A percentile compares a stretch with the other conserved stretches of the same genome.
Conservation (phyloP, 1,284 basidiomycete genomes). For the Boletellus dicymbophilus region DNA sequence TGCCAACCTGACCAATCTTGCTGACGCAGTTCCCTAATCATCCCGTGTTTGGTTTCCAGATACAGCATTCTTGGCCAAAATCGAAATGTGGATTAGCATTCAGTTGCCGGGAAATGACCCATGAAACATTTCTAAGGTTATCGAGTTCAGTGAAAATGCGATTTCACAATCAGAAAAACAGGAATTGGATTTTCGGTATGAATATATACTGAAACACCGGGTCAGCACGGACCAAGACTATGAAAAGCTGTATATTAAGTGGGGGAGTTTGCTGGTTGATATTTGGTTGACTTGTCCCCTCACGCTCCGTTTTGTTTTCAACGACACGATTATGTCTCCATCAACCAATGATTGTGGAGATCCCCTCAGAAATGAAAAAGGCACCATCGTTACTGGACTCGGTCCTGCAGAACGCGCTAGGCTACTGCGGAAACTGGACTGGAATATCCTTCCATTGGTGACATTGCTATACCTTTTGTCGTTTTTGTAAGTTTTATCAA, state of each 20-base stretch:
- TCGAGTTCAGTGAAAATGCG: too few relatives aligned
- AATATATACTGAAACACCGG: too few relatives aligned
- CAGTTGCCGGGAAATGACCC: too few relatives aligned
- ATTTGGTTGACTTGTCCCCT: not conserved
- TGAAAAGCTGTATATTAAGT: too few relatives aligned
- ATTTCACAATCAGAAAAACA: too few relatives aligned
- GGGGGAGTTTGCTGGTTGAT: not conserved
- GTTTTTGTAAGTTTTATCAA: slow-evolving; percentile 45
- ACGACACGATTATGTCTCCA: not conserved
- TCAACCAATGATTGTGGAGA: not conserved
- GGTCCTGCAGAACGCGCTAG: slow-evolving; percentile 32
- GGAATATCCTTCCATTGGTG: slow-evolving; percentile 49
- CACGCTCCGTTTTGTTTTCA: not conserved
- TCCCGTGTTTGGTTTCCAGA: too few relatives aligned
- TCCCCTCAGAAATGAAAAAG: not conserved
- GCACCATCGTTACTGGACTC: slow-evolving; percentile 5
- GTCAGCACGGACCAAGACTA: not conserved
- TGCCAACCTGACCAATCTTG: too few relatives aligned
- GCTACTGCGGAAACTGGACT: slow-evolving; percentile 50
- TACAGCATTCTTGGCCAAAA: too few relatives aligned
- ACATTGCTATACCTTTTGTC: slow-evolving; percentile 59
- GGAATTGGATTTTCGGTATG: too few relatives aligned
- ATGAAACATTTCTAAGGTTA: too few relatives aligned
- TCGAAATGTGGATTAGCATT: too few relatives aligned
- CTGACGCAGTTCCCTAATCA: too few relatives aligned